Conservation (phyloP, 2,329 filamentous ascomycete species). For the Colletotrichum sp. region DNA sequence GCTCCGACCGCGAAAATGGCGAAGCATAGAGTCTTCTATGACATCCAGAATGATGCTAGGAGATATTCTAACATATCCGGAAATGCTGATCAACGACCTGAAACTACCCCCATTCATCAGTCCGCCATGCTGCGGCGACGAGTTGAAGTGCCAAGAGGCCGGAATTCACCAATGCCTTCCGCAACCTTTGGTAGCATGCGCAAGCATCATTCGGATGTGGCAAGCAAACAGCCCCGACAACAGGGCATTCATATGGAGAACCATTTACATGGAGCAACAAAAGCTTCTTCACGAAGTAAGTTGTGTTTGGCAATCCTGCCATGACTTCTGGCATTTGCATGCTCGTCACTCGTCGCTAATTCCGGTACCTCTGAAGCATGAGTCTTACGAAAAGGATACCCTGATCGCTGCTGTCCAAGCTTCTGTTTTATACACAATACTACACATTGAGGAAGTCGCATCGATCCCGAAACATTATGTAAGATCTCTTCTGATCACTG, state of each 20-base stretch:
- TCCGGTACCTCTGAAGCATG: neutral
- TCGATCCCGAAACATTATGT: neutral
- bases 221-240: neutral
- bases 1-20: neutral
- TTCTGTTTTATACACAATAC: neutral
- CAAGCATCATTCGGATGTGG: neutral
- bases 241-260: neutral
- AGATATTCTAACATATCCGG: neutral
- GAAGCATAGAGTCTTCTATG: neutral
- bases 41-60: neutral
- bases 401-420: neutral
- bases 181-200: neutral
- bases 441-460: neutral
- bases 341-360: neutral
- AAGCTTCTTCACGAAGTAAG: neutral
- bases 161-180: neutral
- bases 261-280: neutral
- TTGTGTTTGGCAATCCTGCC: fast-evolving
- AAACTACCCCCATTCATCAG: neutral
- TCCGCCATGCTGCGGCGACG: neutral
- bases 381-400: neutral
- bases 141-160: neutral
- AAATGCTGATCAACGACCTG: neutral
- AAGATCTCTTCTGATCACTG: neutral
- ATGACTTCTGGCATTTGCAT: fast-evolving